Evolutionary conservation across 2,329 filamentous ascomycete species (phyloP), one percentile per base, ranked within the genome.

Genomic region (Pochonia chlamydosporia): DNA sequence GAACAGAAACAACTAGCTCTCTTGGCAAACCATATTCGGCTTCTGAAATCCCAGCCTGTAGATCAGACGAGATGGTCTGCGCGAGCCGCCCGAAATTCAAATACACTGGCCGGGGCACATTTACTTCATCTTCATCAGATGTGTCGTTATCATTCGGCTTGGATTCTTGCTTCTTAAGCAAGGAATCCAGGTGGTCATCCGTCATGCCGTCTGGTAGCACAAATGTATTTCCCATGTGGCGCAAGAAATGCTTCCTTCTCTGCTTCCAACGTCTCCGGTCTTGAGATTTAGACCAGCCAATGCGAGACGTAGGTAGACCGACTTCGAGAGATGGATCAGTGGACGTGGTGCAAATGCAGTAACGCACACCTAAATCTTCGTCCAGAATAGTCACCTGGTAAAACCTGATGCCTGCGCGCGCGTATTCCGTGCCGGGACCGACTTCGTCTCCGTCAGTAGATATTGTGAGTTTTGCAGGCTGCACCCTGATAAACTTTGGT

Each of bases 311-410:
- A 1, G 66, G 66, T 4, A 63, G 53, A 3, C 46, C 49, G 10
- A 68, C 46, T 3, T 60, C 52, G 18, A 63, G 49, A 4, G 39
- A 24, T 7, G 54, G 51, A 18, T 63, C 51, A 14, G 50, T 51
- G 10, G 51, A 53, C 4, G 61, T 61, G 5, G 59, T 55, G 40
- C 59, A 64, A 45, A 63, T 65, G 47, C 67, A 68, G 43, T 70
- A 72, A 30, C 61, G 59, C 14, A 81, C 50, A 33, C 68, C 65
- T 33, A 77, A 60, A 48, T 76, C 63, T 21, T 63, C 59, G 5
- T 59, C 65, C 3, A 80, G 53, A 10, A 66, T 60, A 44, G 65
- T 69, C 13, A 76, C 52, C 49, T 79, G 75, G 45, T 71, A 77
- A 52, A 78, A 76, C 18, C 63, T 62, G 3, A 71, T 56, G 3